These are phyloP conservation scores for Quercus wislizeni DNA, from an alignment of 306 rosid species.

Conservation along the genomic window DNA sequence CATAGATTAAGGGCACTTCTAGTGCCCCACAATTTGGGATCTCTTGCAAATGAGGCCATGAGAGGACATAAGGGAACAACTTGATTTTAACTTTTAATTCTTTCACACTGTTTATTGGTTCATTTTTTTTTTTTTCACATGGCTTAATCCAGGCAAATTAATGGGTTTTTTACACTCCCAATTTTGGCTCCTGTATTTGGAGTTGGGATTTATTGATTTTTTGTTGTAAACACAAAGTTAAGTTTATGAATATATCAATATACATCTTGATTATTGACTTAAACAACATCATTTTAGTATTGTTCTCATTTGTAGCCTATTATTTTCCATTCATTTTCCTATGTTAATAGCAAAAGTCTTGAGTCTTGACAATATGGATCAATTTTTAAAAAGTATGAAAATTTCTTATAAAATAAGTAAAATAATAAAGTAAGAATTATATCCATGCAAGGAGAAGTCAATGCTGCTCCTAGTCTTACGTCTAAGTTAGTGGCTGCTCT, in stretches of 20 bases:
- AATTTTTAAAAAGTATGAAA: neutral
- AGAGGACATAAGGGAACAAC: conserved; percentile 14
- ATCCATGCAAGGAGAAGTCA: no score
- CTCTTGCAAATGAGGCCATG: neutral
- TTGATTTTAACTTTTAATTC: neutral
- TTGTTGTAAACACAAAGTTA: neutral
- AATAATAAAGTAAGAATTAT: neutral
- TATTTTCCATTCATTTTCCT: neutral
- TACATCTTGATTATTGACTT: neutral
- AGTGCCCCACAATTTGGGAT: neutral
- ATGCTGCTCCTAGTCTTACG: no score
- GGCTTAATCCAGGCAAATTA: neutral
- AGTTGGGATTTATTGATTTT: conserved; percentile 19
- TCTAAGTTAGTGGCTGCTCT: no score
- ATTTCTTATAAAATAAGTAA: neutral
- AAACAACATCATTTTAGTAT: neutral
- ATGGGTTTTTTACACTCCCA: neutral
- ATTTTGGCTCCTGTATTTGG: conserved; percentile 12
- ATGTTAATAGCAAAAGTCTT: neutral
- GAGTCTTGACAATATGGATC: no score
- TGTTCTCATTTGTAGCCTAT: neutral
- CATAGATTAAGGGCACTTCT: neutral
- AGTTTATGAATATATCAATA: neutral
- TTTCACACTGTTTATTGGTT: conserved; percentile 8
- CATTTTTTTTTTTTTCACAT: conserved; percentile 7